Evolutionary conservation across 2,329 filamentous ascomycete species (phyloP).

Genomic region (Cladosporium halotolerans): DNA sequence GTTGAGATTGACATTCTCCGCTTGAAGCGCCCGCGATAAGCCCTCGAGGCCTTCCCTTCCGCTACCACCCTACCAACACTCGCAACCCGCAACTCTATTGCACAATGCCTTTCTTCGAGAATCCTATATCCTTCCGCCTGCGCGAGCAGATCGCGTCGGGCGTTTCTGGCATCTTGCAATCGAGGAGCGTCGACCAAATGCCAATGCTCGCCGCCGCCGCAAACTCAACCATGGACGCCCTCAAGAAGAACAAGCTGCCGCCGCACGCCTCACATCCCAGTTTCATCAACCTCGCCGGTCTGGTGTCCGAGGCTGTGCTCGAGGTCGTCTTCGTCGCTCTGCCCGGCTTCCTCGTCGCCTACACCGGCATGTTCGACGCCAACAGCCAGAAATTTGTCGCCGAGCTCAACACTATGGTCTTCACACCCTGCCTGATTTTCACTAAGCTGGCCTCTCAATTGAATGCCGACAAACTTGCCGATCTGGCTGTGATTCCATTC

Average conservation of each 20-base stretch:
- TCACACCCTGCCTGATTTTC: slow-evolving; percentile 96
- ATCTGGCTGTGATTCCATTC: slow-evolving; percentile 88
- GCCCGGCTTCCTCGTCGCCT: slow-evolving; percentile 87
- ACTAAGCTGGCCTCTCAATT: slow-evolving; percentile 94
- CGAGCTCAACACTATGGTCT: slow-evolving; percentile 91
- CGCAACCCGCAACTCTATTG: background rate
- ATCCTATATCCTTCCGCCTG: slow-evolving; percentile 34
- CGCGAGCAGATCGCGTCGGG: slow-evolving; percentile 21
- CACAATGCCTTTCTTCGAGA: slow-evolving; percentile 6
- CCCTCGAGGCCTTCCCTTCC: too few relatives aligned
- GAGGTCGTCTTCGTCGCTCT: slow-evolving; percentile 93
- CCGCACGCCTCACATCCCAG: slow-evolving; percentile 52
- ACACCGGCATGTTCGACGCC: slow-evolving; percentile 86
- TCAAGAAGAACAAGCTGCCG: slow-evolving; percentile 20
- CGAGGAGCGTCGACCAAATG: slow-evolving; percentile 25
- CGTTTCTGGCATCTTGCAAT: slow-evolving; percentile 34
- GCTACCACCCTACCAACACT: background rate
- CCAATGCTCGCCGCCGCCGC: slow-evolving; percentile 26
- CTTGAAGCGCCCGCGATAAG: too few relatives aligned
- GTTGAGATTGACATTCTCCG: too few relatives aligned
- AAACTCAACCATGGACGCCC: slow-evolving; percentile 23
- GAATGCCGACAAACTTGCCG: slow-evolving; percentile 80
- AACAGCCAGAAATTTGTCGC: slow-evolving; percentile 95
- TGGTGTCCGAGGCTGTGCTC: slow-evolving; percentile 91
- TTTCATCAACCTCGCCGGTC: slow-evolving; percentile 62